Base-by-base conservation (phyloP, 768 basidiomycete genomes). In the Lanmaoa rubissima region DNA sequence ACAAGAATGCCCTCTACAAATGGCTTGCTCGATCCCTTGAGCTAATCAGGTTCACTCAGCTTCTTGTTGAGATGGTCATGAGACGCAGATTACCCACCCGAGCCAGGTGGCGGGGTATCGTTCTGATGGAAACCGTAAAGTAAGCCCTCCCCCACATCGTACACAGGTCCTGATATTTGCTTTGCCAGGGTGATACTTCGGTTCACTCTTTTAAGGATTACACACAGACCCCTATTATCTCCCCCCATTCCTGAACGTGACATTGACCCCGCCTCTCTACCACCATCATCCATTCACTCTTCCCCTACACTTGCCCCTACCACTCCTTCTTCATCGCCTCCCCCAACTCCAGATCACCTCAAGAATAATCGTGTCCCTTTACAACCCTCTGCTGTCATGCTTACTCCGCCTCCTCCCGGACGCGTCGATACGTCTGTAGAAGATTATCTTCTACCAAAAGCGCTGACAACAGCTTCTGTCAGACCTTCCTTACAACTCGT, bases 1-100 rank as follows among this genome's bases (percentile, higher is more conserved):
- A 88, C 68, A 84, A 80, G 65, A 82, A 86, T 44, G 50, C 66
- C 8, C 69, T 78, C 16, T 98, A 98, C 76, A 88, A 87, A 70
- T 88, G 88, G 85, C 83, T 84, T 10, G 85, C 90, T 24, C 79
- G 93, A 43, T 67, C 79, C 2, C 80, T 98, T 7, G 87, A 91
- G 65, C 76, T 93, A 36, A 79, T 94, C 60, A 83, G 84, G 42
- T 94, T 88, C 71, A 80, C 87, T 14, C 87, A 97, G 69, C 82
- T 98, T 44, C 75, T 98, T 28, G 65, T 95, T 48, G 96, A 98
- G 74, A 98, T 98, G 96, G 78, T 82, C 21, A 76, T 93, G 60
- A 80, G 83, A 53, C 80, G 93, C 65, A 90, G 84, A 65, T 78
- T 82, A 6, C 86, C 90, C 0, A 71, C 78, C 43, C 81, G 81